These are phyloP conservation scores for Cryptosporidium sp. DNA, from an alignment of 169 alveolate genomes.

Conservation along the genomic window DNA sequence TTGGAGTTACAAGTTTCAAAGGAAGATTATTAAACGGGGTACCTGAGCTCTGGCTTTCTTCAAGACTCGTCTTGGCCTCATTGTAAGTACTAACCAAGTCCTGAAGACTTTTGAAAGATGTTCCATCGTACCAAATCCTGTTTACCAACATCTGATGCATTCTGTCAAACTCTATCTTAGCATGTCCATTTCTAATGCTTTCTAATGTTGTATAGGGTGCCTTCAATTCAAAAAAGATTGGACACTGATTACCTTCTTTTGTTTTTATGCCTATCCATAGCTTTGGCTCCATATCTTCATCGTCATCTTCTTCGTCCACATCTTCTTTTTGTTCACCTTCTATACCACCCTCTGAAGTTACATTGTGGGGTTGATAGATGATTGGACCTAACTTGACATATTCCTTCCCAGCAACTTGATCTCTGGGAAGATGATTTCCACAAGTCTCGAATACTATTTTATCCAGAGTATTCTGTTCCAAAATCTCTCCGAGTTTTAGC, in stretches of 20 bases:
- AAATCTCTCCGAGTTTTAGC: constrained; percentile 14
- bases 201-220: constrained; percentile 58
- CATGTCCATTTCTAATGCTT: constrained; percentile 56
- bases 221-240: constrained; percentile 53
- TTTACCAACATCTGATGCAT: constrained; percentile 72
- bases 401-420: constrained; percentile 29
- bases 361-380: constrained; percentile 39
- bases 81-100: constrained; percentile 73
- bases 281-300: constrained; percentile 35
- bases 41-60: not conserved
- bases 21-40: not conserved
- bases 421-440: constrained; percentile 61
- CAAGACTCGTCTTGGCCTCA: constrained; percentile 19
- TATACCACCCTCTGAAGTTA: not conserved
- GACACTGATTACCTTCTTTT: constrained; percentile 46
- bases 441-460: constrained; percentile 51
- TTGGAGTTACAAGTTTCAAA: constrained; percentile 23
- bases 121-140: constrained; percentile 77
- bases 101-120: constrained; percentile 55
- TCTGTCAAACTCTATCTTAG: constrained; percentile 66
- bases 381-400: constrained; percentile 72
- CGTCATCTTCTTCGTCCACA: constrained; percentile 14
- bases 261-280: constrained; percentile 78
- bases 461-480: constrained; percentile 43
- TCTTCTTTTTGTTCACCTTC: not conserved